Evolutionary conservation across 176 grass and related monocot genomes (phyloP), one percentile per base, ranked within the genome.

Genomic region (Cenchrus purpureus): DNA sequence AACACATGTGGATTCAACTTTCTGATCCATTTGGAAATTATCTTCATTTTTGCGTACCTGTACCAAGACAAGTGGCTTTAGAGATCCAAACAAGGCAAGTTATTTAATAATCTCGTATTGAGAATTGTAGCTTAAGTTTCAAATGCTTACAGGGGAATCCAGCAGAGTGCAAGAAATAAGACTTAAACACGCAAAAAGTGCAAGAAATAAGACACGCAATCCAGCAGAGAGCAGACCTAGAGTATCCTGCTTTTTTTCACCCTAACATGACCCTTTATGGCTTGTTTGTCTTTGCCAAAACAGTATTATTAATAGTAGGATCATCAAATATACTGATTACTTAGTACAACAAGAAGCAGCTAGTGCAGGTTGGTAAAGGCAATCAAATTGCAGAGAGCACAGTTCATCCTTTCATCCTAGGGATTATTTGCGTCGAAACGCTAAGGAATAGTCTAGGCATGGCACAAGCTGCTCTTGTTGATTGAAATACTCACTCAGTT

Each of bases 221-320:
- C 97, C 93, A 96, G 90, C 55, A 55, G 54, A 70, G 48, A 64
- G 64, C 46, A 29, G 46, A 98, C 97, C 93, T 82, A 79, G 52
- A 43, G 90, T 96, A 68, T 96, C 97, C 72, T 96, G 93, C 79
- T 99, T 99, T 99, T 95, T 86, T 92, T 96, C 65, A 99, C 97
- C 78, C 91, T 92, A 79, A 99, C 91, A 56, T 96, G 82, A 32
- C 93, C 93, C 70, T 96, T 99, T 64, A 99, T 96, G 13, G 93
- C 97, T 82, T 99, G 97, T 37, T 96, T 99, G 48, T 99, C 97
- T 92, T 99, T 99, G 54, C 97, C 97, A 79, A 6, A 22, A 57
- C 13, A 46, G 11, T 17, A 70, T 70, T 71, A 29, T 45, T 17
- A 71, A 86, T 13, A 2, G 25, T 71, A 48, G 63, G 12, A 75